A percentile compares a stretch with the other conserved stretches of the same genome.
phyloP scores from a whole-genome alignment of 345 rosid species.

The Microcos paniculata region DNA sequence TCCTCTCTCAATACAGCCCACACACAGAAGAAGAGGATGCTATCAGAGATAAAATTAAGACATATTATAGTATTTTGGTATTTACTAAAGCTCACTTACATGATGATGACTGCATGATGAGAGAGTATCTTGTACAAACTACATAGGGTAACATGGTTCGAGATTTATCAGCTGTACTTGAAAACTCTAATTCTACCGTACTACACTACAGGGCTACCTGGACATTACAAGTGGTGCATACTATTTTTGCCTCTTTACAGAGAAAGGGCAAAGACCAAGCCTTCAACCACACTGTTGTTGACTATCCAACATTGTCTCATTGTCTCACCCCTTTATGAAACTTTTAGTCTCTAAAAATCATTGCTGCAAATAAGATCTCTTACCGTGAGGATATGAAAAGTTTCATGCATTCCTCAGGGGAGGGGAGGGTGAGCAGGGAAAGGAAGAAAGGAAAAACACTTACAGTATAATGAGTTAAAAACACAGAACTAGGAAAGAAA shows the following conservation, averaged over 20 bases:
- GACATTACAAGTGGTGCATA: neutral
- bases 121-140: neutral
- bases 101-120: neutral
- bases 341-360: conserved; percentile 1
- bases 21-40: neutral
- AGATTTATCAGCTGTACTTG: neutral
- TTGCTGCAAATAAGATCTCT: conserved; percentile 18
- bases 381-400: neutral
- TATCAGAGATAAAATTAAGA: neutral
- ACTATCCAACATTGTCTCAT: conserved; percentile 11
- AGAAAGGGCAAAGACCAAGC: conserved; percentile 15
- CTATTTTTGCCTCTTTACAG: conserved; percentile 11
- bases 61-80: neutral
- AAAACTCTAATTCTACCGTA: neutral
- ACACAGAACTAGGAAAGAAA: conserved; percentile 2
- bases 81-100: neutral
- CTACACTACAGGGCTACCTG: neutral
- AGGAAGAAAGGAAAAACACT: neutral
- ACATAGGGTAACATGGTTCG: neutral
- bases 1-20: neutral
- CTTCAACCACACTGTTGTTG: conserved; percentile 12
- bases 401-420: neutral
- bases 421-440: neutral
- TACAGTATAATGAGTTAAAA: neutral
- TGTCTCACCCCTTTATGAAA: conserved; percentile 8